Evolutionary conservation across 768 basidiomycete genomes (phyloP).

Genomic region (Leucocoprinus birnbaumii): DNA sequence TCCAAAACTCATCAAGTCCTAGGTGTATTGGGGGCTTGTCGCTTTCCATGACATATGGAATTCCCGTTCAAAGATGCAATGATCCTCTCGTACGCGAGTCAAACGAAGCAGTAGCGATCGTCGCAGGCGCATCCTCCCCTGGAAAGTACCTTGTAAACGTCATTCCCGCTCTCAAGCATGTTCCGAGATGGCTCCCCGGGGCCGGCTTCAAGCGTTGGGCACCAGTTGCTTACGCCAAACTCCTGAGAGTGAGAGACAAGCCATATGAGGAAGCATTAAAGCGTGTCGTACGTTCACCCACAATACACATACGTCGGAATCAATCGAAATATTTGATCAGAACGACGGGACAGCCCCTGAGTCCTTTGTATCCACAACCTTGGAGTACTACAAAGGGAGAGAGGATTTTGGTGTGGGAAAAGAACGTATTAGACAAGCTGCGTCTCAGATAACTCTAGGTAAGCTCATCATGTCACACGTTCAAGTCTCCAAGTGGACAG

Average conservation of each 20-base stretch:
- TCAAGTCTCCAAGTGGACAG: not conserved
- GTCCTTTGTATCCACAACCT: not conserved
- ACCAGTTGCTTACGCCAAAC: slow-evolving; percentile 19
- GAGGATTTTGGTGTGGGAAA: not conserved
- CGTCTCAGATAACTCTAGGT: slow-evolving; percentile 1
- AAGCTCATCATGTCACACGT: not conserved
- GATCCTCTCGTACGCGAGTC: not conserved
- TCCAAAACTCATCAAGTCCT: not conserved
- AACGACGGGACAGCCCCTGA: not conserved
- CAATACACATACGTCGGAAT: too few species aligned
- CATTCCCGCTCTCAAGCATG: slow-evolving; percentile 24
- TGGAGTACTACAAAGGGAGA: not conserved
- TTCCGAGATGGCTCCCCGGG: slow-evolving; percentile 35
- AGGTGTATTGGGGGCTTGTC: not conserved
- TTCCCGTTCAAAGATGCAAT: not conserved
- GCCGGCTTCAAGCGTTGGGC: slow-evolving; percentile 32
- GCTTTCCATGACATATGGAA: slow-evolving; percentile 1
- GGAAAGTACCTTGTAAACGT: slow-evolving; percentile 30
- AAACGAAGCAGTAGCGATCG: not conserved
- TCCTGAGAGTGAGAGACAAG: slow-evolving; percentile 17
- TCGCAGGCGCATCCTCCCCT: slow-evolving; percentile 14
- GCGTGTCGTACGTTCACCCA: not conserved
- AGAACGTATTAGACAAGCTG: not conserved
- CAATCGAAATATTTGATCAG: not conserved
- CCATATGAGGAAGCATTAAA: slow-evolving; percentile 17